A percentile compares a stretch with the other conserved stretches of the same genome.
Conservation (phyloP, 2,329 filamentous ascomycete species). For the Aspergillus unguis region DNA sequence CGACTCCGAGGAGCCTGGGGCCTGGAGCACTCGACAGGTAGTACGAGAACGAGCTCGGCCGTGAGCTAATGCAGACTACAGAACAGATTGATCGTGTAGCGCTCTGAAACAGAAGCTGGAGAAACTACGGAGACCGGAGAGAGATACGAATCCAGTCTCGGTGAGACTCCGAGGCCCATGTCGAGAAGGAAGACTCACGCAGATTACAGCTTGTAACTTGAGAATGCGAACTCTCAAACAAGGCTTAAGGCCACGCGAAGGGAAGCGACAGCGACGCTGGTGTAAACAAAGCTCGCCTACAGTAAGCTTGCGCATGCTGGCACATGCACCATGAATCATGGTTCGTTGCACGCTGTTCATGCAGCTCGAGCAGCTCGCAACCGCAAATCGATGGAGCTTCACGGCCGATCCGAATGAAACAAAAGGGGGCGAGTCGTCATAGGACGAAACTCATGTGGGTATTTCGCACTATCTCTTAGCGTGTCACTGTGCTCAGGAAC, state of each 20-base stretch:
- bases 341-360: too few relatives aligned
- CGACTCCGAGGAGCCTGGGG: background rate
- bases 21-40: background rate
- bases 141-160: background rate
- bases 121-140: background rate
- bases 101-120: constrained; percentile 1
- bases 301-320: too few relatives aligned
- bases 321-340: too few relatives aligned
- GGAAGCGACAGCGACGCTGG: background rate
- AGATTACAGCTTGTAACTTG: too few relatives aligned
- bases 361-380: background rate
- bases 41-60: too few relatives aligned
- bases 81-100: too few relatives aligned
- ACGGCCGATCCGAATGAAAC: constrained; percentile 10
- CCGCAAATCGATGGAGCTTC: background rate
- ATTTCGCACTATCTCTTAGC: constrained; percentile 1
- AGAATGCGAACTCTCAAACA: too few relatives aligned
- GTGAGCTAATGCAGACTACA: too few relatives aligned
- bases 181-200: too few relatives aligned
- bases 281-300: background rate
- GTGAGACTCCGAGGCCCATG: constrained; percentile 1
- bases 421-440: constrained; percentile 5
- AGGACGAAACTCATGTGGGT: background rate
- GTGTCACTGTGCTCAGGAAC: background rate
- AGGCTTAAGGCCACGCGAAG: background rate